Conservation (phyloP, 768 basidiomycete genomes). For the Cantharellus cinnabarinus region DNA sequence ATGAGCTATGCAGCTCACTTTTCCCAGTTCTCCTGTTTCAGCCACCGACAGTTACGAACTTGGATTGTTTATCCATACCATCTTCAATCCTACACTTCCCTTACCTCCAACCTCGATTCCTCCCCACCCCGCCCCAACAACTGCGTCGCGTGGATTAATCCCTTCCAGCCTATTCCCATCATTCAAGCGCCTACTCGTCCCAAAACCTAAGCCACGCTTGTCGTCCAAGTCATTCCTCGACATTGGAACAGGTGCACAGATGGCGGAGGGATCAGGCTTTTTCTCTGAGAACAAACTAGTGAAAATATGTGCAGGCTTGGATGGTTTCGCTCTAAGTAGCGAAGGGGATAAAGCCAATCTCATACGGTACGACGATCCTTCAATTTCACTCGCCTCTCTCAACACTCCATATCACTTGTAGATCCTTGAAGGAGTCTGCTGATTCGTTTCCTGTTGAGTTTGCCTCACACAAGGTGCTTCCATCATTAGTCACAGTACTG, state of each 20-base stretch:
- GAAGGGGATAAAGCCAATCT: constrained; percentile 63
- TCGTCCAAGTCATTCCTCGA: constrained; percentile 61
- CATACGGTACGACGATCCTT: constrained; percentile 30
- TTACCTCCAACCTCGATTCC: constrained; percentile 44
- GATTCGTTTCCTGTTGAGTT: constrained; percentile 75
- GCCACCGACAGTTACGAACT: constrained; percentile 71
- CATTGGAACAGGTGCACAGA: constrained; percentile 49
- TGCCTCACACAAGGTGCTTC: constrained; percentile 65
- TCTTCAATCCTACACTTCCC: constrained; percentile 75
- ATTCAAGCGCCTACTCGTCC: constrained; percentile 79
- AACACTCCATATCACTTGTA: constrained; percentile 12
- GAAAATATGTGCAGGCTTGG: constrained; percentile 65
- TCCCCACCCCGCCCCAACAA: constrained; percentile 58
- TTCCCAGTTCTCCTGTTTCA: neutral
- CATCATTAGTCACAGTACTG: constrained; percentile 57
- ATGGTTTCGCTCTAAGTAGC: constrained; percentile 59
- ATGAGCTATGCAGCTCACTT: neutral
- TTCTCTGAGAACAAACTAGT: constrained; percentile 68
- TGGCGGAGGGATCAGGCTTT: constrained; percentile 44
- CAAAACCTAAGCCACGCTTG: constrained; percentile 62
- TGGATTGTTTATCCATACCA: constrained; percentile 61
- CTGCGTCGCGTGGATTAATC: constrained; percentile 57
- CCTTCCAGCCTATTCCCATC: constrained; percentile 53
- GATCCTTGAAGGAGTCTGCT: constrained; percentile 59
- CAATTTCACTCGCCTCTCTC: neutral